Base-by-base conservation (phyloP, 805 yeast species). In the Cyberlindnera mrakii region DNA sequence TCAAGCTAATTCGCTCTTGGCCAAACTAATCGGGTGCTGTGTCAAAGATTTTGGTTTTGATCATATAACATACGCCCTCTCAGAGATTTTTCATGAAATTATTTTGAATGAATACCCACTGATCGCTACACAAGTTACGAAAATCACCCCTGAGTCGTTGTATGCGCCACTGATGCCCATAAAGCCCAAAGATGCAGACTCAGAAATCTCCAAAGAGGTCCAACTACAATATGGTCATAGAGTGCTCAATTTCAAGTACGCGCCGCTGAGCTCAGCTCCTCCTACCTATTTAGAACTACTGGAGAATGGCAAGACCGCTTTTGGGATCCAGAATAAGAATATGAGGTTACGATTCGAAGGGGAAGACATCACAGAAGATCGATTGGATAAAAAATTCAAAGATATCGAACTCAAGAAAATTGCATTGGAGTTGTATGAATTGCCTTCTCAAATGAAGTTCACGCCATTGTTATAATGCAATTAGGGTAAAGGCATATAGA, bases 31-130 rank as follows among this genome's bases (percentile, higher is more conserved):
- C 17, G 95, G 93, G 3, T 80, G 83, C 9, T 74, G 87, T 47
- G 72, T 83, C 31, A 81, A 78, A 48, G 95, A 86, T 60, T 86
- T 81, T 65, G 95, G 95, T 1, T 86, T 86, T 58, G 89, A 87
- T 54, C 58, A 72, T 3, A 70, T 81, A n/a, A 64, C 84, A 44
- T 71, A 71, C 45, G 81, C 85, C 3, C 60, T 87, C 23, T 75
- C 85, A 48, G 91, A 84, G 50, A 71, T 85, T 3, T 75, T 83
- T 52, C 82, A 80, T 56, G 79, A 74, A 41, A 63, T 75, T 25
- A 68, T 85, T 6, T 57, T 79, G 33, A 69, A 69, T 35, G 88
- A 82, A 48, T 84, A 80, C 55, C 91, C 93, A 9, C 59, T 83
- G 43, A 68, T 78, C 5, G 68, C 77, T n/a, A 74, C 71, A 7